Evolutionary conservation across 2,329 filamentous ascomycete species (phyloP).

Genomic region (Rasamsonia emersonii): DNA sequence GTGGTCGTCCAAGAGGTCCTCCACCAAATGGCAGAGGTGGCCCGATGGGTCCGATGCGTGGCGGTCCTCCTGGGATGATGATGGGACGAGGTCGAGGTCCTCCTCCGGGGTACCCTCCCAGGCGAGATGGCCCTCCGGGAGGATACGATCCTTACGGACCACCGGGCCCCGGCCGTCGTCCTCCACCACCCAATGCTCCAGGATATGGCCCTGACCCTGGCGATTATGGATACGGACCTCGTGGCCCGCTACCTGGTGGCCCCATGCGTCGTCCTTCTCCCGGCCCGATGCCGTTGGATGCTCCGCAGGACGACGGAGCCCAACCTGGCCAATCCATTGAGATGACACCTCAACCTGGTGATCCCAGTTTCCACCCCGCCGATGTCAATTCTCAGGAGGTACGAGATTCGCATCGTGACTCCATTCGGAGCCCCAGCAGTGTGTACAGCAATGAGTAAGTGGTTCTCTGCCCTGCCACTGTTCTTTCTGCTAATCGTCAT

Average conservation of each 20-base stretch:
- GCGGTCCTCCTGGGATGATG: slow-evolving; percentile 31
- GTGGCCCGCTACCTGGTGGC: slow-evolving; percentile 13
- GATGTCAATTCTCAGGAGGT: slow-evolving; percentile 1
- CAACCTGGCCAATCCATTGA: slow-evolving; percentile 61
- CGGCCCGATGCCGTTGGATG: slow-evolving; percentile 25
- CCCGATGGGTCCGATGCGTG: slow-evolving; percentile 26
- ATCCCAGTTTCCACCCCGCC: slow-evolving; percentile 27
- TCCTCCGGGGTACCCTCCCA: slow-evolving; percentile 44
- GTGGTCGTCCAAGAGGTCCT: slow-evolving; percentile 28
- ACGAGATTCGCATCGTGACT: slow-evolving; percentile 5
- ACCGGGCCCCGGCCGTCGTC: slow-evolving; percentile 14
- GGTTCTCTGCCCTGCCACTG: neutral
- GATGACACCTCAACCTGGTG: slow-evolving; percentile 64
- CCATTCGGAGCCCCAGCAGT: slow-evolving; percentile 56
- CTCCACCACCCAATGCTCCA: slow-evolving; percentile 15
- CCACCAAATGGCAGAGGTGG: slow-evolving; percentile 37
- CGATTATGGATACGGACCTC: slow-evolving; percentile 19
- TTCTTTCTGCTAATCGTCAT: slow-evolving; percentile 11
- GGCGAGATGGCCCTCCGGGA: slow-evolving; percentile 26
- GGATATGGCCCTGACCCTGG: slow-evolving; percentile 29
- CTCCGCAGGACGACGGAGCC: slow-evolving; percentile 24
- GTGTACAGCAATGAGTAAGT: slow-evolving; percentile 69
- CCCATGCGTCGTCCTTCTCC: slow-evolving; percentile 23
- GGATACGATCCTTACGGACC: slow-evolving; percentile 27
- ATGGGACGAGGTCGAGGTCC: slow-evolving; percentile 38